phyloP scores from a whole-genome alignment of 305 asterid genomes.

The Lippia alba region DNA sequence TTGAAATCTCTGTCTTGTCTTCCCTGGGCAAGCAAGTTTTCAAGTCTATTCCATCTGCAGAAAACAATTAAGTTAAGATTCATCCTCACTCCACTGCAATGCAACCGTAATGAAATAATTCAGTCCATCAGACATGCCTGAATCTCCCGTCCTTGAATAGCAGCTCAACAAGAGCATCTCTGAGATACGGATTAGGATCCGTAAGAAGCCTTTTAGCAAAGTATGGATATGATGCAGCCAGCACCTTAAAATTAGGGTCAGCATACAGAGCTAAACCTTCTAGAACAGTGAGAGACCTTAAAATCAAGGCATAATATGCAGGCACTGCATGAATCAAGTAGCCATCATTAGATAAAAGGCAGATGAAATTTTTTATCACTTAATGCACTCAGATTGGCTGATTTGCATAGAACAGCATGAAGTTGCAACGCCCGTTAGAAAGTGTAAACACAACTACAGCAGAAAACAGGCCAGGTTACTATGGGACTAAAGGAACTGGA shows the following conservation, averaged over 20 bases:
- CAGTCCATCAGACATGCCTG: constrained; percentile 64
- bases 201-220: constrained; percentile 98
- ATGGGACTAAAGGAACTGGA: constrained; percentile 6
- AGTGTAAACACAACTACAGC: constrained; percentile 14
- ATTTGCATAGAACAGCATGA: constrained; percentile 7
- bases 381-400: not conserved
- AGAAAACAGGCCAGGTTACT: constrained; percentile 8
- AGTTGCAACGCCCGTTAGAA: constrained; percentile 2
- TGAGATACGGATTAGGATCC: constrained; percentile 97
- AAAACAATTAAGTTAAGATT: constrained; percentile 33
- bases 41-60: constrained; percentile 98
- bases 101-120: constrained; percentile 24
- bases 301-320: constrained; percentile 94
- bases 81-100: not conserved
- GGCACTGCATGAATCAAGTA: constrained; percentile 79
- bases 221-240: constrained; percentile 99
- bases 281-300: constrained; percentile 97
- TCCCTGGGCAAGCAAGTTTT: constrained; percentile 93
- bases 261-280: constrained; percentile 99
- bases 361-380: constrained; percentile 12
- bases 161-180: constrained; percentile 99
- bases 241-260: constrained; percentile 95
- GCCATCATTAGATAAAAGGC: constrained; percentile 34
- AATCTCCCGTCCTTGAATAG: constrained; percentile 96
- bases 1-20: constrained; percentile 87